Evolutionary conservation across 1,284 basidiomycete species (phyloP).

Genomic region (Ceratobasidium papillatum): DNA sequence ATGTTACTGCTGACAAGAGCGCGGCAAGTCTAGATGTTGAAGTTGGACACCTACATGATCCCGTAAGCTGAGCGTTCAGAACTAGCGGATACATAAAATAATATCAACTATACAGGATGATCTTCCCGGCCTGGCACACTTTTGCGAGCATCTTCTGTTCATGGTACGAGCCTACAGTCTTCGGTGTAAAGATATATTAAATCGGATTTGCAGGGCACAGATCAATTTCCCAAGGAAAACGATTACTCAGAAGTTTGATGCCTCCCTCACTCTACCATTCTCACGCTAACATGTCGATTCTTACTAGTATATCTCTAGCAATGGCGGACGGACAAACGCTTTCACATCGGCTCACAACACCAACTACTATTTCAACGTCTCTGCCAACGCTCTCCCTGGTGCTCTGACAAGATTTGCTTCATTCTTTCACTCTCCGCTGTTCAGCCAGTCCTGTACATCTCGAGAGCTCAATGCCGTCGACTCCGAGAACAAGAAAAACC

Average conservation of each 20-base stretch:
- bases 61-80: conserved; percentile 64
- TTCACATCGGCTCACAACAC: conserved; percentile 95
- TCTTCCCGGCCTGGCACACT: conserved; percentile 89
- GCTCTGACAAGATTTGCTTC: conserved; percentile 92
- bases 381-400: conserved; percentile 82
- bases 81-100: conserved; percentile 11
- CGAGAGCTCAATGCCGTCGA: conserved; percentile 97
- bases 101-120: conserved; percentile 63
- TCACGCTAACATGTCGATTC: conserved; percentile 18
- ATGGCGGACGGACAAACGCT: conserved; percentile 93
- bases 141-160: conserved; percentile 96
- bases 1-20: conserved; percentile 90
- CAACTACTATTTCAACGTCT: conserved; percentile 93
- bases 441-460: conserved; percentile 88
- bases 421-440: conserved; percentile 95
- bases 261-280: conserved; percentile 31
- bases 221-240: conserved; percentile 88
- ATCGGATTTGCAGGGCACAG: conserved; percentile 66
- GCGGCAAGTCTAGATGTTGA: conserved; percentile 95
- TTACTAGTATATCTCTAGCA: conserved; percentile 83
- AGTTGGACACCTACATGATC: conserved; percentile 94
- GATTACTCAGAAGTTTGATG: conserved; percentile 82
- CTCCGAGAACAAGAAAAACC: conserved; percentile 98
- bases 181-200: conserved; percentile 20
- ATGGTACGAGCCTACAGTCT: conserved; percentile 66